These are phyloP conservation scores for Ascochyta fabae DNA, from an alignment of 2,329 filamentous ascomycete genomes.

Conservation along the genomic window DNA sequence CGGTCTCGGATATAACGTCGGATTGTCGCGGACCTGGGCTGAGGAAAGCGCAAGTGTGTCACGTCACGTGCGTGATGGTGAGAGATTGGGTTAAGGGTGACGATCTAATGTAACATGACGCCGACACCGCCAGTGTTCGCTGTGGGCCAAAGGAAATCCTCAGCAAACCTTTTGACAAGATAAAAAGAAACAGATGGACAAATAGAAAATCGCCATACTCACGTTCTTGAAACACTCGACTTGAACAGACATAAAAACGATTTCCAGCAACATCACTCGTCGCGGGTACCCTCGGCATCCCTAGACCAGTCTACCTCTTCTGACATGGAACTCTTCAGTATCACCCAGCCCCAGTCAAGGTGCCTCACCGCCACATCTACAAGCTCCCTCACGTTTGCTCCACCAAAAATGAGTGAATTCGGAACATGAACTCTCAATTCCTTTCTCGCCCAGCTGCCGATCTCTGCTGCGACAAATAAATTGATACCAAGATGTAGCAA, in stretches of 20 bases:
- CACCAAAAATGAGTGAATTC: conserved; percentile 12
- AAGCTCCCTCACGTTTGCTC: conserved; percentile 10
- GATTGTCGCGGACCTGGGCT: too few species aligned
- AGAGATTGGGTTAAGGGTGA: too few species aligned
- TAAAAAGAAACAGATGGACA: too few species aligned
- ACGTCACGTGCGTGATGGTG: too few species aligned
- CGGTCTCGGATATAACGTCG: too few species aligned
- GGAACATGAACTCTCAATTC: conserved; percentile 15
- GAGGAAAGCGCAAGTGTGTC: too few species aligned
- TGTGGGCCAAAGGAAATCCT: too few species aligned
- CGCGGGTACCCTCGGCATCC: background rate
- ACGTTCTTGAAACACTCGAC: background rate
- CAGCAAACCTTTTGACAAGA: too few species aligned
- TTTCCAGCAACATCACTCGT: background rate
- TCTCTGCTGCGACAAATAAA: conserved; percentile 32
- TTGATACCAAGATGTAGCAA: conserved; percentile 29
- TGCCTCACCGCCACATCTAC: conserved; percentile 1
- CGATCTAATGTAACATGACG: too few species aligned
- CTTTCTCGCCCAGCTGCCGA: conserved; percentile 33
- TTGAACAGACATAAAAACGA: background rate
- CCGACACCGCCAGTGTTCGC: too few species aligned
- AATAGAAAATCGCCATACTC: too few species aligned
- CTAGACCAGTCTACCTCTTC: too few species aligned
- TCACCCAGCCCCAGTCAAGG: background rate
- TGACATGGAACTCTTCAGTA: background rate